phyloP scores from a whole-genome alignment of 345 rosid species.

The Melastoma malabathricum region DNA sequence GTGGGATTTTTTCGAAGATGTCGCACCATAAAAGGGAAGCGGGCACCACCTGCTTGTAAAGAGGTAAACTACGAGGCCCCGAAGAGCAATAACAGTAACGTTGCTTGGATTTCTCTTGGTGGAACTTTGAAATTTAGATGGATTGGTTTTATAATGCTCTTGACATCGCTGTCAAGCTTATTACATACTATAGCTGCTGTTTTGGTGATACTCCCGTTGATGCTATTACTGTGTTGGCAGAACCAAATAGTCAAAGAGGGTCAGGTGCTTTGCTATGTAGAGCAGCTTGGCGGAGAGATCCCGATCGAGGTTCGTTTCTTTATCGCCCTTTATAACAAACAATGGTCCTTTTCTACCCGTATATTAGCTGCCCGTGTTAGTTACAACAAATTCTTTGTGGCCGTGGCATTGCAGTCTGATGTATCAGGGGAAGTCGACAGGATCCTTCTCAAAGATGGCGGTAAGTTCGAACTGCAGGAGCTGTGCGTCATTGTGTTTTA shows the following conservation, averaged over 20 bases:
- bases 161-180: too few species aligned
- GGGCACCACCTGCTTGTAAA: conserved; percentile 73
- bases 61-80: conserved; percentile 30
- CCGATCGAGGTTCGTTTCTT: conserved; percentile 48
- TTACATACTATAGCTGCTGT: background rate
- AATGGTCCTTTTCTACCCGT: too few species aligned
- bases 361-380: too few species aligned
- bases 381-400: too few species aligned
- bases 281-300: conserved; percentile 73
- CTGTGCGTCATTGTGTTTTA: background rate
- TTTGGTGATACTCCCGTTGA: conserved; percentile 6
- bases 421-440: conserved; percentile 66
- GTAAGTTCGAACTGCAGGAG: conserved; percentile 18
- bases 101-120: background rate
- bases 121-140: too few species aligned
- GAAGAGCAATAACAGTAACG: too few species aligned
- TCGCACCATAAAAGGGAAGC: conserved; percentile 68
- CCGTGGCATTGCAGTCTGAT: conserved; percentile 43
- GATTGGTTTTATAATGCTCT: too few species aligned
- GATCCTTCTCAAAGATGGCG: conserved; percentile 70
- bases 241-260: conserved; percentile 85
- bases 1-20: conserved; percentile 77
- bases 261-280: conserved; percentile 72
- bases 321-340: background rate
- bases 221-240: conserved; percentile 26